phyloP scores from a whole-genome alignment of 257 asterid species.

The Nicotiana otophora region DNA sequence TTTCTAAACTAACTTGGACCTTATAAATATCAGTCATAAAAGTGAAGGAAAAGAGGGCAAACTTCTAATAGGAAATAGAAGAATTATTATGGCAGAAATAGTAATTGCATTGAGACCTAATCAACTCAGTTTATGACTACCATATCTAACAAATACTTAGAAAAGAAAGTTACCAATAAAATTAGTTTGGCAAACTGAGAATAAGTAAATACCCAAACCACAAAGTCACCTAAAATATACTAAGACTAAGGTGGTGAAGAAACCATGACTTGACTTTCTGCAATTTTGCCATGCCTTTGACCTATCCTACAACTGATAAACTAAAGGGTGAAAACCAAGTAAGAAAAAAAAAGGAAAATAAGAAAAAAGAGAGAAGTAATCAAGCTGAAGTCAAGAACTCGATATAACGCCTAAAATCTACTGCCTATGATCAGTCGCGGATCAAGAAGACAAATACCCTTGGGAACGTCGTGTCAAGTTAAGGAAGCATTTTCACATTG shows the following conservation, averaged over 20 bases:
- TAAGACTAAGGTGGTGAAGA: not conserved
- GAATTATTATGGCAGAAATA: not conserved
- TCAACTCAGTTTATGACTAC: no score
- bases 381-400: not conserved
- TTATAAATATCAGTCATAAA: not conserved
- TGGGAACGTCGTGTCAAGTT: conserved; percentile 10
- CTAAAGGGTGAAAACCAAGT: not conserved
- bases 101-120: not conserved
- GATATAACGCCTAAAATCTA: not conserved
- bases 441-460: not conserved
- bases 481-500: conserved; percentile 46
- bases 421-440: no score
- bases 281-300: no score
- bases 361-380: not conserved
- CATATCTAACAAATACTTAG: not conserved
- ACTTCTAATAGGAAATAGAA: not conserved
- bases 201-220: not conserved
- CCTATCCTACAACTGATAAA: not conserved
- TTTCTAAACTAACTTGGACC: not conserved
- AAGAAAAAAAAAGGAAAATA: not conserved
- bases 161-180: not conserved
- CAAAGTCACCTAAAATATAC: not conserved
- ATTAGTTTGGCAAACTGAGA: not conserved
- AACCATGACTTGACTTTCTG: no score
- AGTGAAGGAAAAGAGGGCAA: not conserved